A percentile compares a stretch with the other conserved stretches of the same genome.
These are phyloP conservation scores for Lichtheimia ornata DNA, from an alignment of 371 early-diverging fungal genomes.

Conservation along the genomic window DNA sequence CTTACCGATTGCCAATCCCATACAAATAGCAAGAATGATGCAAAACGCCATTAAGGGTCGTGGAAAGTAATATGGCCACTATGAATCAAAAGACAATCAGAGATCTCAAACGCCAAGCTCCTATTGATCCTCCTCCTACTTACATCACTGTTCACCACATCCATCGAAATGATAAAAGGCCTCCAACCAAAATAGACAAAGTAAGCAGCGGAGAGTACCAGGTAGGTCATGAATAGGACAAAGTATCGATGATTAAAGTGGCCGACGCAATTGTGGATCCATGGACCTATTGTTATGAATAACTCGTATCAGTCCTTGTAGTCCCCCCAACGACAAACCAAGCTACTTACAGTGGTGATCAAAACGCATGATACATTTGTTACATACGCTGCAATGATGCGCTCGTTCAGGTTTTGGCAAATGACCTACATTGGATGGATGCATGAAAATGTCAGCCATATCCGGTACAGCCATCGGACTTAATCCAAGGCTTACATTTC, in stretches of 20 bases:
- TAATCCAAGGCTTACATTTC: constrained; percentile 44
- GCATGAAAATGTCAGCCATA: too few species aligned
- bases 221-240: constrained; percentile 74
- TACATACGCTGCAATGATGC: constrained; percentile 92
- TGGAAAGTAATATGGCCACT: constrained; percentile 69
- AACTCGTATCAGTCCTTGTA: not conserved
- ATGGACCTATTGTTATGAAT: constrained; percentile 48
- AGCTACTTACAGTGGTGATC: constrained; percentile 72
- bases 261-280: constrained; percentile 86
- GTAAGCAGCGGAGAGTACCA: constrained; percentile 62
- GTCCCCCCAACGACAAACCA: too few species aligned
- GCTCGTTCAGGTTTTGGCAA: constrained; percentile 87
- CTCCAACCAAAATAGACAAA: constrained; percentile 62
- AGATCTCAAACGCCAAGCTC: not conserved
- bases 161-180: constrained; percentile 58
- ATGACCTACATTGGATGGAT: constrained; percentile 41
- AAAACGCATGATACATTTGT: constrained; percentile 76
- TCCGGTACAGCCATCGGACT: too few species aligned
- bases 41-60: constrained; percentile 59
- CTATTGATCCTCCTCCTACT: constrained; percentile 8
- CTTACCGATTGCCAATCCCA: constrained; percentile 56
- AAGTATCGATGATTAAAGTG: constrained; percentile 84
- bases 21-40: constrained; percentile 58
- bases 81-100: not conserved
- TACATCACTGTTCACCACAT: constrained; percentile 48